These are phyloP conservation scores for Trapa bicornis DNA, from an alignment of 345 rosid genomes.

Conservation along the genomic window DNA sequence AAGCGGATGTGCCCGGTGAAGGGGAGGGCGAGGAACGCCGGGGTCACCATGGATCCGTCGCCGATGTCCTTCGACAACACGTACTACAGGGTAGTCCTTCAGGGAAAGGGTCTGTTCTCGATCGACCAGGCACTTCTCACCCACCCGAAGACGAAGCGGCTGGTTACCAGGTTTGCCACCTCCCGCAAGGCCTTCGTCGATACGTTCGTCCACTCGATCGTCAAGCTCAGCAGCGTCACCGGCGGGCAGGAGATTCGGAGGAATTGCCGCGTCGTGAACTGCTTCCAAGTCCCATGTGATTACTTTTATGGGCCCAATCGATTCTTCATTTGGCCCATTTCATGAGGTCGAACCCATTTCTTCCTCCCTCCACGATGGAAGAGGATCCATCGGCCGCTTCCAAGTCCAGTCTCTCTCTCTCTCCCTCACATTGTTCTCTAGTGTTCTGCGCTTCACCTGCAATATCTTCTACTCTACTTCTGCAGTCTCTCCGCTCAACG, in stretches of 20 bases:
- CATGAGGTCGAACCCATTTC: not conserved
- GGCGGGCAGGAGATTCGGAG: constrained; percentile 76
- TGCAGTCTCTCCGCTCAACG: not conserved
- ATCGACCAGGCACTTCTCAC: constrained; percentile 68
- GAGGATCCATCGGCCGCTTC: not conserved
- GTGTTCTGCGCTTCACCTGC: not conserved
- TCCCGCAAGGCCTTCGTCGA: constrained; percentile 30
- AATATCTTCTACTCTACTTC: not conserved
- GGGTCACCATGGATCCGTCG: constrained; percentile 40
- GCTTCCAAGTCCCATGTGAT: not conserved
- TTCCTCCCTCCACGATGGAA: not conserved
- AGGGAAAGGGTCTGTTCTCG: constrained; percentile 61
- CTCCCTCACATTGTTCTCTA: not conserved
- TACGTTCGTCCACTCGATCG: constrained; percentile 63
- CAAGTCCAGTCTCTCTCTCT: not conserved
- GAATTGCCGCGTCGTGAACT: constrained; percentile 40
- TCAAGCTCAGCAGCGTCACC: constrained; percentile 67
- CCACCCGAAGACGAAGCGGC: constrained; percentile 26
- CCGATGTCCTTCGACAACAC: constrained; percentile 38
- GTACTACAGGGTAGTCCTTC: constrained; percentile 52
- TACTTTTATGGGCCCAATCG: not conserved
- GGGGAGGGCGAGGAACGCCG: constrained; percentile 54
- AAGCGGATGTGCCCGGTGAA: constrained; percentile 39
- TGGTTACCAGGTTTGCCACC: constrained; percentile 45
- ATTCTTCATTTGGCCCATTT: not conserved